Evolutionary conservation across 2,329 filamentous ascomycete genomes (phyloP), one percentile per base, ranked within the genome.

Genomic region (Trichoderma asperellum): DNA sequence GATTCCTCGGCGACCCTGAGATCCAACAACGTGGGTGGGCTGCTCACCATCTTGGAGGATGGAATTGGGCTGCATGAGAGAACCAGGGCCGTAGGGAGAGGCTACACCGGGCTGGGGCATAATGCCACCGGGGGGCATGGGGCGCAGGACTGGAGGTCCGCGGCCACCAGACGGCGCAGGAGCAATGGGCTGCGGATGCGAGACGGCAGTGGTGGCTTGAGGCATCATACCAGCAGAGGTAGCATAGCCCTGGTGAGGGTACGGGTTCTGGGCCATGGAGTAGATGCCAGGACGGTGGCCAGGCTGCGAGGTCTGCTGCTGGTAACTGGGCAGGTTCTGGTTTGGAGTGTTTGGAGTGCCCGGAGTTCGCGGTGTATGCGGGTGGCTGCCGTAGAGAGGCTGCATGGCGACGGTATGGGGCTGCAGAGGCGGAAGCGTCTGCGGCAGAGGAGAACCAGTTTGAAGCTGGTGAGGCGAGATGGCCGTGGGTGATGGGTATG

Each of bases 21-120:
- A 97, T 66, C 95, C 95, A 67, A 98, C 95, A 60, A 97, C 95
- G 77, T 97, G 95, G 37, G 93, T 96, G 18, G 92, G 92, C 75
- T 90, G 88, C 14, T 90, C 88, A 40, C 80, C 81, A 59, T 88
- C 88, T 70, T 83, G 84, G 70, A 87, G 79, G 74, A 87, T 86
- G 74, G 83, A 82, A 74, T 83, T 84, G 77, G 83, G 87, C 68
- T 84, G 82, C 85, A 89, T 88, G 73, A 87, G 79, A 7, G 83
- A 82, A 79, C 82, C 82, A 71, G 86, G 86, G 65, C 85, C 87
- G 75, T 91, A 92, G 7, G 89, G 87, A 43, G 87, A 88, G 21
- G 81, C 81, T 75, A 89, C 83, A 47, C 85, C 85, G 10, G 83
- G 82, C 78, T 88, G 86, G 32, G 85, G 83, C 81, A 88, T 87